Conservation (phyloP, 1,139 yeast species). For the Pichia sp. region DNA sequence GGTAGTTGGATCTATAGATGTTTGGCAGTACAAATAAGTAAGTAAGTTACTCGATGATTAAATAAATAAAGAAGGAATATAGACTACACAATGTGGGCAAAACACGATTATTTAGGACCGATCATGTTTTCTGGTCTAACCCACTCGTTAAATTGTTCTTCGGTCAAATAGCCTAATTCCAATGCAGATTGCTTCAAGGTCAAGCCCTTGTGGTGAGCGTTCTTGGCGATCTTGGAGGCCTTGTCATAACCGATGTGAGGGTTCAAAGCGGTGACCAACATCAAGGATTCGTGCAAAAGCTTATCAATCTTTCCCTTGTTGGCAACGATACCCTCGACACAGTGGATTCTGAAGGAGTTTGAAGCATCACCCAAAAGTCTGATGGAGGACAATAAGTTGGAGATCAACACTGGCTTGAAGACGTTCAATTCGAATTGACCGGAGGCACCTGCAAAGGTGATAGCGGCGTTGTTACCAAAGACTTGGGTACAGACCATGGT, state of each 20-base stretch:
- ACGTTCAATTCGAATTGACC: conserved; percentile 98
- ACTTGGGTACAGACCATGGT: conserved; percentile 98
- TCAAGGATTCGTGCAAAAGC: conserved; percentile 85
- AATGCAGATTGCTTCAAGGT: conserved; percentile 92
- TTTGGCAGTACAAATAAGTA: background rate
- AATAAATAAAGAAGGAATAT: background rate
- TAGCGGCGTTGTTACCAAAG: conserved; percentile 91
- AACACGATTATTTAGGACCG: conserved; percentile 59
- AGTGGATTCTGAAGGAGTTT: conserved; percentile 84
- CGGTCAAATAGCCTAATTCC: conserved; percentile 78
- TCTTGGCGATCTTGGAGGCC: conserved; percentile 96
- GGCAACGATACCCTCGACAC: conserved; percentile 92
- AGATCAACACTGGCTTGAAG: conserved; percentile 92
- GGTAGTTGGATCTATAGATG: no score
- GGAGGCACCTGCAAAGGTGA: conserved; percentile 96
- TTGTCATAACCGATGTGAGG: conserved; percentile 98
- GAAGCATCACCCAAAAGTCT: conserved; percentile 87
- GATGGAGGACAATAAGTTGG: conserved; percentile 81
- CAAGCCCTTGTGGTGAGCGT: conserved; percentile 96
- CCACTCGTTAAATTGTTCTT: conserved; percentile 90
- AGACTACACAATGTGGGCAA: background rate
- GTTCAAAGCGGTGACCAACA: conserved; percentile 97
- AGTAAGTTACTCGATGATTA: conserved; percentile 1
- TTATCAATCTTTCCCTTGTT: conserved; percentile 83
- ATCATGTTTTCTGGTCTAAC: conserved; percentile 97